Evolutionary conservation across 2,329 filamentous ascomycete genomes (phyloP), one percentile per base, ranked within the genome.

Genomic region (Phaeophleospora eucalypticola): DNA sequence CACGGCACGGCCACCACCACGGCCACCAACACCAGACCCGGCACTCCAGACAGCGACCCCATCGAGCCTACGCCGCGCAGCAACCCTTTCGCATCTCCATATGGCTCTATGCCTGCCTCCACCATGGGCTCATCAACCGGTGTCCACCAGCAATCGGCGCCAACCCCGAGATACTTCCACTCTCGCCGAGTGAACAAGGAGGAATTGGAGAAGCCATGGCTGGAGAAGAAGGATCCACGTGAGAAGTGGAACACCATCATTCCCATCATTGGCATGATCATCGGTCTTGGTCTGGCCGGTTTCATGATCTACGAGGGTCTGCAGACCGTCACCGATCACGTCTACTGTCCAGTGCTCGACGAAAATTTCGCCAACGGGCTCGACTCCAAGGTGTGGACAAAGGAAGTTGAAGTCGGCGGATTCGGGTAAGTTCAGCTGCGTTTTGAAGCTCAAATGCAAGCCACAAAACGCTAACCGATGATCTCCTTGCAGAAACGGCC

Each of bases 181-280:
- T 89, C 86, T 15, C 76, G 86, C 48, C 74, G 86, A 51, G 78
- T 91, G 27, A 79, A 76, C 63, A 87, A 88, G 64, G 86, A 80
- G 35, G 80, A 87, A 40, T 68, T 87, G 2, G 83, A 89, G 64
- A 84, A 87, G 69, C 85, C 87, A 10, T 93, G 88, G 88, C 68
- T 85, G 33, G 68, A 78, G n/a, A 83, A 82, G 63, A 81, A 74
- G 47, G 84, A 90, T 56, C 83, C 84, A 10, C 85, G 82, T 65
- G 86, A 91, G 74, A 93, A 89, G 71, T 93, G 87, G 87, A 82
- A 88, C 7, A 89, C 84, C 2, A 89, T 91, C 53, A 78, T 94
- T 47, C 87, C 87, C 2, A 63, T 89, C 35, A 64, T 88, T 18
- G 87, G 87, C 38, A 79, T 93, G 41, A 39, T 82, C 2, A 51